Evolutionary conservation across 208 protist genomes (phyloP).

Genomic region (Trypanosoma mega): DNA sequence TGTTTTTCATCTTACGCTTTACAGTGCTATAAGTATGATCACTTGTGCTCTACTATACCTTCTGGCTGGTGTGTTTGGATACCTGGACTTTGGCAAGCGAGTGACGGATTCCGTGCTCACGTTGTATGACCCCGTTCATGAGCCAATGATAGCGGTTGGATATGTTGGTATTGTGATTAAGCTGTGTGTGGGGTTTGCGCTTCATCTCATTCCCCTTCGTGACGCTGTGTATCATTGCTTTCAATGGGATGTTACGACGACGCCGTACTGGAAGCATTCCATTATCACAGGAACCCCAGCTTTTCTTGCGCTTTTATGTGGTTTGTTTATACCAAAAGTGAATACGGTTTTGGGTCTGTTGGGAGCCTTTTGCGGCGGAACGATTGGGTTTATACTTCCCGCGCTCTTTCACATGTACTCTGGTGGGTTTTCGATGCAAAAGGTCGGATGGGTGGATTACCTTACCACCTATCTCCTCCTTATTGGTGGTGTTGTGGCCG

Average conservation of each 20-base stretch:
- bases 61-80: slow-evolving; percentile 73
- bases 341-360: slow-evolving; percentile 77
- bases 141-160: slow-evolving; percentile 45
- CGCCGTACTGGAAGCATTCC: slow-evolving; percentile 47
- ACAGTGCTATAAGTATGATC: slow-evolving; percentile 58
- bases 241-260: slow-evolving; percentile 44
- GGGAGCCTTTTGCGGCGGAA: slow-evolving; percentile 67
- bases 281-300: slow-evolving; percentile 44
- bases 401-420: slow-evolving; percentile 80
- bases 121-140: slow-evolving; percentile 46
- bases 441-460: slow-evolving; percentile 51
- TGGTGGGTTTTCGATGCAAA: slow-evolving; percentile 49
- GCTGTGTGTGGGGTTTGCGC: slow-evolving; percentile 73
- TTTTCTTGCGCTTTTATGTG: slow-evolving; percentile 57
- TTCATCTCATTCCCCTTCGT: slow-evolving; percentile 71
- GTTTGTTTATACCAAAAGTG: slow-evolving; percentile 77
- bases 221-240: slow-evolving; percentile 70
- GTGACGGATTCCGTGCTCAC: slow-evolving; percentile 57
- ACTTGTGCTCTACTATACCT: slow-evolving; percentile 56
- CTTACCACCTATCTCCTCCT: slow-evolving; percentile 48
- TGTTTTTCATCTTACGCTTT: slow-evolving; percentile 42
- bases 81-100: slow-evolving; percentile 62
- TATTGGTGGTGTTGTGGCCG: slow-evolving; percentile 57
- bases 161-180: slow-evolving; percentile 78
- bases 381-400: slow-evolving; percentile 79